Conservation (phyloP, 305 asterid species). For the Coffea humblotiana region DNA sequence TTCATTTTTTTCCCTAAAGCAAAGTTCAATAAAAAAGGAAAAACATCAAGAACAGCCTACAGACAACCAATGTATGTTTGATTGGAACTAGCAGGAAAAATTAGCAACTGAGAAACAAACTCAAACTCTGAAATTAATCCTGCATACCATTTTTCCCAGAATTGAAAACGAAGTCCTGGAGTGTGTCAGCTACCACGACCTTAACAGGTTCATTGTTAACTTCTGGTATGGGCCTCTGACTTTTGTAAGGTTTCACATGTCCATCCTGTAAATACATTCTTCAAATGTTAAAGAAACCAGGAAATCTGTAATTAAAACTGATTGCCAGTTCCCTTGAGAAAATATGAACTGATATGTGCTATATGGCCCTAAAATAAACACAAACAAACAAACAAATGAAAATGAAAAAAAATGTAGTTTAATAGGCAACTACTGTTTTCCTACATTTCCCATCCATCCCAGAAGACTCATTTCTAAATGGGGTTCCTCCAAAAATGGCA, state of each 20-base stretch:
- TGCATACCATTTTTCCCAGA: slow-evolving; percentile 47
- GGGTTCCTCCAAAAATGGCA: neutral
- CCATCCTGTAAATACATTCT: slow-evolving; percentile 34
- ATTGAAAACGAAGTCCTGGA: slow-evolving; percentile 42
- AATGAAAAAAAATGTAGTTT: neutral
- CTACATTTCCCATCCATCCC: neutral
- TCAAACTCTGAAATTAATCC: neutral
- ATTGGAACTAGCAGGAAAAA: neutral
- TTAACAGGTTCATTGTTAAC: slow-evolving; percentile 45
- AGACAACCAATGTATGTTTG: neutral
- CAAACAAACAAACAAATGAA: neutral
- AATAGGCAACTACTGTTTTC: neutral
- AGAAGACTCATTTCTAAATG: neutral
- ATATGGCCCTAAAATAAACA: neutral
- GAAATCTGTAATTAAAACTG: neutral
- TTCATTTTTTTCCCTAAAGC: neutral
- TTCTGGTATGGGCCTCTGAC: slow-evolving; percentile 48
- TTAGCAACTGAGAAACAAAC: neutral
- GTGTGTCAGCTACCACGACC: slow-evolving; percentile 49
- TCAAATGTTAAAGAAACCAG: neutral
- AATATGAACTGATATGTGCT: neutral
- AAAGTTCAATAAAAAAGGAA: neutral
- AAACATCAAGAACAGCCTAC: neutral
- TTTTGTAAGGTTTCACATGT: slow-evolving; percentile 35
- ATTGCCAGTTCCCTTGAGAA: neutral